Base-by-base conservation (phyloP, 139 green algal genomes). In the Mesostigma viride region DNA sequence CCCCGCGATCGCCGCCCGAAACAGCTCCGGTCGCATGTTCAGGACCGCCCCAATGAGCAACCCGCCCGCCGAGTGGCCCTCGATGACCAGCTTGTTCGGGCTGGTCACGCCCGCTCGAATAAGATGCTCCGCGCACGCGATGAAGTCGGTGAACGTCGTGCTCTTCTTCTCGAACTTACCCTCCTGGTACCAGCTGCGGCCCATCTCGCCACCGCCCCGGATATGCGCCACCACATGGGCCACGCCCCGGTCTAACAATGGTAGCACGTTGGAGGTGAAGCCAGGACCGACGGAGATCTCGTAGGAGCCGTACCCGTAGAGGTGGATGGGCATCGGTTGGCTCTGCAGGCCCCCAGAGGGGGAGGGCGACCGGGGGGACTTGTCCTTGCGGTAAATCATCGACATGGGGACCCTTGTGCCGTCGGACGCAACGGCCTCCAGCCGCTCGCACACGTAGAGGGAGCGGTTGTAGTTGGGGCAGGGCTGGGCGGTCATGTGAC, bases 91-190 rank as follows among this genome's bases (percentile, higher is more conserved):
- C 35, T 56, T 68, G 31, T 51, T 26, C 3, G 71, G 45, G 11
- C 57, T 71, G n/a, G 82, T 68, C 66, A n/a, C n/a, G n/a, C n/a
- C n/a, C n/a, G n/a, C n/a, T n/a, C n/a, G n/a, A n/a, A 89, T 58
- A 14, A 94, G 73, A 64, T 87, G 66, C 70, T 85, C 75, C 0
- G 82, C 85, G 40, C 73, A 84, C 27, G 84, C 77, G 32, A 91
- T 75, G n/a, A 95, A 85, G 71, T 95, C 88, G 3, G 62, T 68
- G 69, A 92, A 92, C 26, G 85, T 94, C 82, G 89, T 88, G 33
- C 70, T 77, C 79, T 94, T 91, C 24, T 79, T 72, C 17, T 84
- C 66, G 71, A 82, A 88, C 72, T 92, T 92, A 17, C 88, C 87
- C 17, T 81, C 48, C 64, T 83, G 67, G 72, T 91, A 92, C 88